Evolutionary conservation across 2,329 filamentous ascomycete genomes (phyloP), one percentile per base, ranked within the genome.

Genomic region (Helicocarpus griseus): DNA sequence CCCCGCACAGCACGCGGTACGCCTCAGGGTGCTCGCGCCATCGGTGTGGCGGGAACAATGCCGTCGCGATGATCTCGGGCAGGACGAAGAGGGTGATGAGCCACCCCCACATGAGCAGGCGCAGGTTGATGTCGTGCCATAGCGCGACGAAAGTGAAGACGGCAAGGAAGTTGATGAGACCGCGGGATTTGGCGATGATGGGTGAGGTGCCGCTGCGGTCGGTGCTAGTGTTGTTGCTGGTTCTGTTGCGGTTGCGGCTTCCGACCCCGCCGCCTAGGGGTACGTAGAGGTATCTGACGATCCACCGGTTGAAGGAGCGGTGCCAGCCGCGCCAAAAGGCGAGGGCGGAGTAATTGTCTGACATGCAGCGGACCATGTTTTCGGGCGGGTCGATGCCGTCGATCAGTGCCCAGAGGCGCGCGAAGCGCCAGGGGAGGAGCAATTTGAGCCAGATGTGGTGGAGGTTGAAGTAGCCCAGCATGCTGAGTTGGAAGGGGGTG

Each of bases 371-470:
- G 50, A 96, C 81, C 89, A 98, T 96, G 72, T 98, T 98, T 72
- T 98, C 93, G 0, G 93, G 91, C 0, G 93, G 89, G 64, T 98
- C 93, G 59, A 98, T 82, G 55, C 87, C 88, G 66, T 98, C 93
- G 14, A 90, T 65, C 3, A 98, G 78, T 0, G 88, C 78, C 93
- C 93, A 98, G n/a, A 98, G 81, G 4, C 94, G 87, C 79, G 97
- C 97, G 67, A 97, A 85, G n/a, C 93, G 86, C 90, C 91, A 98
- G 0, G 93, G 93, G 6, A 98, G 81, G 4, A 98, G 82, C 1
- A 98, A 82, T 68, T 98, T 98, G 44, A 98, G 78, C 94, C 94
- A 98, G 67, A 98, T 94, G 65, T 96, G 82, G 71, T 95, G 88
- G 11, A 98, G 82, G 69, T 96, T 96, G 76, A 97, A 94, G 73